Evolutionary conservation across 1,284 basidiomycete species (phyloP), one percentile per base, ranked within the genome.

Genomic region (Sporisorium scitamineum): DNA sequence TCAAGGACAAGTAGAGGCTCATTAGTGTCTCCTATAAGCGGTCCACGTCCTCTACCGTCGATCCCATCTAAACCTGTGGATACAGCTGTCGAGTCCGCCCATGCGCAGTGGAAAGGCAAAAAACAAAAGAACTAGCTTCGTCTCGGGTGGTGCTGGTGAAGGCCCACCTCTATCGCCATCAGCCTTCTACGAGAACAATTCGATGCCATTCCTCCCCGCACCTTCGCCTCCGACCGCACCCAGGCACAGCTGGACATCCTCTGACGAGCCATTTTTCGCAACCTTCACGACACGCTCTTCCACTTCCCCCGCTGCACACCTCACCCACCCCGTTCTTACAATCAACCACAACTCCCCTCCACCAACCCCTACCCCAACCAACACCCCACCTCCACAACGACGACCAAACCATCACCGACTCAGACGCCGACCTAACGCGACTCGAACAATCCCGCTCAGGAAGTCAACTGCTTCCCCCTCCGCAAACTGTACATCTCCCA

Each of bases 121-220:
- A 16, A 6, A 13, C 4, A 54, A 52, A 18, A 50, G 44, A 24
- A 54, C 50, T 13, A 18, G 20, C 20, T 10, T 16, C 14, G 37
- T 31, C 14, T 3, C 22, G 11, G 13, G n/a, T 0, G 27, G 37
- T 10, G 47, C 14, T 6, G 22, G 22, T 2, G 42, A 37, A 8
- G 62, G 69, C 1, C 62, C 51, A 13, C 55, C 59, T n/a, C 22
- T 71, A 20, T 62, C 62, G 11, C 59, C 62, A 0, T 65, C 69
- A 3, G 69, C 69, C 1, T 61, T 51, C 44, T 62, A 61, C 52
- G 62, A 56, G 18, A 24, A 16, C 20, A 44, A 27, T 7, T 11
- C 34, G 26, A 20, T 20, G 16, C 34, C n/a, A 22, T 42, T 20
- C 10, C 20, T 20, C 24, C 54, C 55, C 5, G 9, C 9, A 22